Base-by-base conservation (phyloP, 345 rosid species). In the Toxicodendron radicans region DNA sequence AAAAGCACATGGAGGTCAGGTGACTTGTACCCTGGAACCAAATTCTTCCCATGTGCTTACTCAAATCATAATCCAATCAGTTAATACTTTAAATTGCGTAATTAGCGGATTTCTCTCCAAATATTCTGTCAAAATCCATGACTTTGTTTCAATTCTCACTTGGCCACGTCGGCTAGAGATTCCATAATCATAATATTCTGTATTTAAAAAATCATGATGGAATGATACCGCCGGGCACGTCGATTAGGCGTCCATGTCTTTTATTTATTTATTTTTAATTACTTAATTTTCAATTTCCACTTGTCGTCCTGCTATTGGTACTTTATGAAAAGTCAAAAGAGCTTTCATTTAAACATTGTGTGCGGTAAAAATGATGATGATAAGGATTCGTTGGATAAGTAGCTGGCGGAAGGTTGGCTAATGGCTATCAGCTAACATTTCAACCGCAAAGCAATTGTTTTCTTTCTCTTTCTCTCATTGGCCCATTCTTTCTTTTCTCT, bases 381-480 rank as follows among this genome's bases (percentile, higher is more conserved):
- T 4, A 21, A 72, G 66, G 72, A 73, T 77, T 78, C 18, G 80
- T 60, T 64, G 59, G 74, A 64, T n/a, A 68, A 67, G 33, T 61
- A 78, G 83, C 82, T 83, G 86, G 80, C 86, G 61, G 64, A 68
- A 49, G 69, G 82, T 60, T 75, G 86, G 75, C 78, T 60, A 49
- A n/a, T n/a, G 73, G 86, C n/a, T n/a, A n/a, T 75, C 74, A 78
- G 78, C 71, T 59, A 58, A 24, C 75, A 30, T 57, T 67, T 74
- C 79, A 67, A 77, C 77, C 73, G 78, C 79, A 67, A 66, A 73
- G 51, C 70, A 30, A 32, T 52, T 56, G 20, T 67, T 77, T 66
- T 45, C 46, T 41, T 9, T 65, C 32, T 30, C 61, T 16, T 3
- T 24, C 71, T 63, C 58, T 75, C 62, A 62, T 75, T 27, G 32